A percentile compares a stretch with the other conserved stretches of the same genome.
Conservation (phyloP, 805 yeast species). For the Ogataea minuta region DNA sequence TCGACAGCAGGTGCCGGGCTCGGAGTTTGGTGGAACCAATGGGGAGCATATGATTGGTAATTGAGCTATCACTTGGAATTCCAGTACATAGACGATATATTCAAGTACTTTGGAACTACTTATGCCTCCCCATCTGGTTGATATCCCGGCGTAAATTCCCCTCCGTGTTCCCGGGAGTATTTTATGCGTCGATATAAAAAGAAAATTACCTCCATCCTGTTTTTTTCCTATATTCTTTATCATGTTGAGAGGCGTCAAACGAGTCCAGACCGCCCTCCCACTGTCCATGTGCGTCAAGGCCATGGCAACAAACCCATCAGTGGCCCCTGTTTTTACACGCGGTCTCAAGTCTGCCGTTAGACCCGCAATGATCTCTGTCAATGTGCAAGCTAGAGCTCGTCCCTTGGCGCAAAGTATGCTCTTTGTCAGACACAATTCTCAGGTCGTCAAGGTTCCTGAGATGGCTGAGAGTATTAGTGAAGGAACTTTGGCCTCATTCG, state of each 20-base stretch:
- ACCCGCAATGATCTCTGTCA: conserved; percentile 3
- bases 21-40: conserved; percentile 12
- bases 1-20: conserved; percentile 10
- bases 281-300: conserved; percentile 4
- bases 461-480: conserved; percentile 99
- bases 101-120: too few species aligned
- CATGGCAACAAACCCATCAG: neutral
- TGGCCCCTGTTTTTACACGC: conserved; percentile 3
- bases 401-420: conserved; percentile 8
- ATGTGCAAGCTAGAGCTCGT: neutral
- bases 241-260: conserved; percentile 12
- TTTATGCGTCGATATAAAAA: conserved; percentile 7
- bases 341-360: conserved; percentile 5
- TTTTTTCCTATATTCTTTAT: conserved; percentile 5
- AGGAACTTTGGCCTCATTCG: conserved; percentile 76
- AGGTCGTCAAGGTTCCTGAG: conserved; percentile 84
- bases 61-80: too few species aligned
- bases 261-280: conserved; percentile 3
- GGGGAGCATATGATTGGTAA: conserved; percentile 2
- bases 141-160: neutral
- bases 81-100: too few species aligned
- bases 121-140: too few species aligned
- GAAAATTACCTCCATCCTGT: conserved; percentile 10
- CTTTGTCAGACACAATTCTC: conserved; percentile 34
- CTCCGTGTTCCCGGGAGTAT: conserved; percentile 9